Conservation (phyloP, 148 eudicot species). For the Camellia japonica region DNA sequence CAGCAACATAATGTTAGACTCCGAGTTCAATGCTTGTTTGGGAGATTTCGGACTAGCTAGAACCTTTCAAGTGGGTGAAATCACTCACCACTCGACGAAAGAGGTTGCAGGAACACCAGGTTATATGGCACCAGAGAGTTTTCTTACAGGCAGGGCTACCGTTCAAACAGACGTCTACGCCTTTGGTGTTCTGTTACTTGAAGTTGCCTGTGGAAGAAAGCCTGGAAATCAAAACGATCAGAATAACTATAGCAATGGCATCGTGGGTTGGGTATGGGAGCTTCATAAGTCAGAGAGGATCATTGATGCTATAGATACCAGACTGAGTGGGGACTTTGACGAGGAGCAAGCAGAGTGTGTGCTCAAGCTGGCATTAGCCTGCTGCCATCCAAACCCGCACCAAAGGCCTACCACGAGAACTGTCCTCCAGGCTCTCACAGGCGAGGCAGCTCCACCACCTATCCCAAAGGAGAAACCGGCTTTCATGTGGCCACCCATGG, state of each 20-base stretch:
- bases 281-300: conserved; percentile 18
- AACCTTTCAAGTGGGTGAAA: conserved; percentile 31
- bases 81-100: conserved; percentile 37
- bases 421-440: conserved; percentile 32
- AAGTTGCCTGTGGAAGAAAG: conserved; percentile 34
- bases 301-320: conserved; percentile 26
- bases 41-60: conserved; percentile 54
- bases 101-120: conserved; percentile 50
- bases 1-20: conserved; percentile 47
- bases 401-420: conserved; percentile 36
- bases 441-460: conserved; percentile 32
- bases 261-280: conserved; percentile 45
- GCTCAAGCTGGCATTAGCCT: conserved; percentile 31
- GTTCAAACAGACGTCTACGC: conserved; percentile 40
- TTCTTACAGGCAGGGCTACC: conserved; percentile 44
- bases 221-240: conserved; percentile 16
- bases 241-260: conserved; percentile 15
- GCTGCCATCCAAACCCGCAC: conserved; percentile 43
- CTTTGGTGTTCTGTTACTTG: conserved; percentile 41
- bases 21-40: conserved; percentile 35
- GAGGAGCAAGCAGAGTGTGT: conserved; percentile 25
- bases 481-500: conserved; percentile 37
- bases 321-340: conserved; percentile 24
- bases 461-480: conserved; percentile 37
- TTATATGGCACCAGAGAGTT: conserved; percentile 50